phyloP scores from a whole-genome alignment of 331 rosid genomes.

The Ulmus americana region DNA sequence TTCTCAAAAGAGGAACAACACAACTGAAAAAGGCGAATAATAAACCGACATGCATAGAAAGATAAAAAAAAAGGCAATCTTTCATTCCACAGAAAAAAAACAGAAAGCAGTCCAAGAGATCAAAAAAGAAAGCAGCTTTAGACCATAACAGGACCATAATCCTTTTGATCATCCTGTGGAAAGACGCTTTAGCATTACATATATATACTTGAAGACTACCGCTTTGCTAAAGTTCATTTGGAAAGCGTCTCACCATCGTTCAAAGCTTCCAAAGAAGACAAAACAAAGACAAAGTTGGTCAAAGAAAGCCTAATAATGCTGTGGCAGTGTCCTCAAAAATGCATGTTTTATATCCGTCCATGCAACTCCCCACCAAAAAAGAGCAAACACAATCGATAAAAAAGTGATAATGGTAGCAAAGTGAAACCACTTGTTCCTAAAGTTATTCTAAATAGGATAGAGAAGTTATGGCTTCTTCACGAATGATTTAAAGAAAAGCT shows the following conservation, averaged over 20 bases:
- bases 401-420: background rate
- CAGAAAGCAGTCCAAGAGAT: background rate
- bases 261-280: background rate
- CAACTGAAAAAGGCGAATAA: background rate
- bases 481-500: too few species aligned
- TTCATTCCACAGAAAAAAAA: background rate
- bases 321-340: background rate
- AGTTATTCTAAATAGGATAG: too few species aligned
- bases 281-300: constrained; percentile 5
- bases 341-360: background rate
- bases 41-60: background rate
- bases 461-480: too few species aligned
- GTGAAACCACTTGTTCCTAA: too few species aligned
- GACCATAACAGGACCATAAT: background rate
- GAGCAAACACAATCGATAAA: background rate
- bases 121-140: background rate
- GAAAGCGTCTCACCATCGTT: too few species aligned
- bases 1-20: background rate
- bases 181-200: background rate
- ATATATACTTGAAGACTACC: too few species aligned
- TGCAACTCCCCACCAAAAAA: background rate
- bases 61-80: background rate
- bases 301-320: constrained; percentile 3
- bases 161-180: background rate
- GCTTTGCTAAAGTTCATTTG: background rate